Conservation (phyloP, 345 rosid species). For the Geranium rotundifolium region DNA sequence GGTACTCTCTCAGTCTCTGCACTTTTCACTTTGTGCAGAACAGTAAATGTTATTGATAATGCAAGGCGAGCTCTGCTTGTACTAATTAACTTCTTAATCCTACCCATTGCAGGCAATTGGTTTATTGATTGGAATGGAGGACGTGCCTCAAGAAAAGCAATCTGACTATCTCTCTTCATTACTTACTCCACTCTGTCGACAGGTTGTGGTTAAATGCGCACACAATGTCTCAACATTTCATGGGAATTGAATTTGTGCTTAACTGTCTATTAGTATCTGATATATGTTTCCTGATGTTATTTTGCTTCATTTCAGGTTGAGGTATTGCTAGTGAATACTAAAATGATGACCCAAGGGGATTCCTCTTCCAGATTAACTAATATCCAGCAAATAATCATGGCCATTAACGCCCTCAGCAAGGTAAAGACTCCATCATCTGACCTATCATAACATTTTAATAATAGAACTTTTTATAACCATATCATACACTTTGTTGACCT, state of each 20-base stretch:
- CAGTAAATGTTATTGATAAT: not conserved
- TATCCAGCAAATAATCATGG: constrained; percentile 68
- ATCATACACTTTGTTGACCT: not conserved
- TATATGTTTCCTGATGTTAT: constrained; percentile 12
- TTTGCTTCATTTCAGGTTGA: constrained; percentile 49
- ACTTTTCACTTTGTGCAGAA: not conserved
- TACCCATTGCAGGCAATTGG: constrained; percentile 65
- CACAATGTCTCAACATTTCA: not conserved
- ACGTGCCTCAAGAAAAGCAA: constrained; percentile 72
- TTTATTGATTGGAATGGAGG: constrained; percentile 80
- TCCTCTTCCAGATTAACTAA: constrained; percentile 40
- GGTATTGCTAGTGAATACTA: constrained; percentile 42
- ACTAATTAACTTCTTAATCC: constrained; percentile 5
- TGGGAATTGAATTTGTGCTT: not conserved
- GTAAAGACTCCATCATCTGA: constrained; percentile 22
- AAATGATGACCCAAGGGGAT: constrained; percentile 36
- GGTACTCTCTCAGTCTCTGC: constrained; percentile 22
- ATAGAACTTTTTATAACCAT: not conserved
- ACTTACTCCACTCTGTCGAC: constrained; percentile 80
- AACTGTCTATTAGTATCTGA: not conserved
- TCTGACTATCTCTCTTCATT: constrained; percentile 78
- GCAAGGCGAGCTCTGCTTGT: not conserved
- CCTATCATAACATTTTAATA: not conserved
- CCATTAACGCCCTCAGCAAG: constrained; percentile 96
- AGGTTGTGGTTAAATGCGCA: constrained; percentile 27